Percentiles rank a stretch among this genome's conserved stretches.
Conservation (phyloP, 2,329 filamentous ascomycete species). For the Colletotrichum euphorbiae region DNA sequence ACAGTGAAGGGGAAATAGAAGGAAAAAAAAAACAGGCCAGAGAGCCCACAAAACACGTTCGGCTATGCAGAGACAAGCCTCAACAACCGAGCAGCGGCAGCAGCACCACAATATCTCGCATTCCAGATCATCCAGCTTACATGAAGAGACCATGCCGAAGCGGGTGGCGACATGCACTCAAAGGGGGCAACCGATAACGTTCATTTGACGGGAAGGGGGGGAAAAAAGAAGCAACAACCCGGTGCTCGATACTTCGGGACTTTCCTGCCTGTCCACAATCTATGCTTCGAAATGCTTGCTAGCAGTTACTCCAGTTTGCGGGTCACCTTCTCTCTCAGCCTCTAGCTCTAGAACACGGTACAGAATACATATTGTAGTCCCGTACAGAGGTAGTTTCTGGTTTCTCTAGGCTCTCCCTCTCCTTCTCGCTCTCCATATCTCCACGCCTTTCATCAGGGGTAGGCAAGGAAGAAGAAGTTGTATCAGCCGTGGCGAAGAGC, state of each 20-base stretch:
- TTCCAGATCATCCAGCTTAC: slow-evolving; percentile 20
- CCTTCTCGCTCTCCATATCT: not conserved
- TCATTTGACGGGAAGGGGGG: not conserved
- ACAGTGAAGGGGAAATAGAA: not conserved
- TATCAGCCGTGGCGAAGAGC: slow-evolving; percentile 14
- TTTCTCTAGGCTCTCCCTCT: not conserved
- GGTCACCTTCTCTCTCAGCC: slow-evolving; percentile 1
- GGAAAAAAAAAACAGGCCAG: not conserved
- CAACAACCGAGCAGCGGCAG: slow-evolving; percentile 18
- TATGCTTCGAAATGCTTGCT: not conserved
- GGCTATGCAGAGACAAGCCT: slow-evolving; percentile 29
- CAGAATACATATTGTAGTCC: not conserved
- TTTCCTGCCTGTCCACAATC: not conserved
- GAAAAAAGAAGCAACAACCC: slow-evolving; percentile 11
- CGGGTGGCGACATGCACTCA: slow-evolving; percentile 15
- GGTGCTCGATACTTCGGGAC: too few species aligned
- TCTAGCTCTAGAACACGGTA: slow-evolving; percentile 15
- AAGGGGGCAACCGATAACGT: not conserved
- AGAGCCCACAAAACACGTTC: slow-evolving; percentile 20
- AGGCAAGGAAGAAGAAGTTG: too few species aligned
- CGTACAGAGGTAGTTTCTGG: too few species aligned
- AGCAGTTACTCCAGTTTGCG: not conserved
- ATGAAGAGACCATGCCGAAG: slow-evolving; percentile 20
- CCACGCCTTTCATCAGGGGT: not conserved
- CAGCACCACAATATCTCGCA: slow-evolving; percentile 19